These are phyloP conservation scores for Tetrapyrgos nigripes DNA, from an alignment of 1,284 basidiomycete genomes.

Conservation along the genomic window DNA sequence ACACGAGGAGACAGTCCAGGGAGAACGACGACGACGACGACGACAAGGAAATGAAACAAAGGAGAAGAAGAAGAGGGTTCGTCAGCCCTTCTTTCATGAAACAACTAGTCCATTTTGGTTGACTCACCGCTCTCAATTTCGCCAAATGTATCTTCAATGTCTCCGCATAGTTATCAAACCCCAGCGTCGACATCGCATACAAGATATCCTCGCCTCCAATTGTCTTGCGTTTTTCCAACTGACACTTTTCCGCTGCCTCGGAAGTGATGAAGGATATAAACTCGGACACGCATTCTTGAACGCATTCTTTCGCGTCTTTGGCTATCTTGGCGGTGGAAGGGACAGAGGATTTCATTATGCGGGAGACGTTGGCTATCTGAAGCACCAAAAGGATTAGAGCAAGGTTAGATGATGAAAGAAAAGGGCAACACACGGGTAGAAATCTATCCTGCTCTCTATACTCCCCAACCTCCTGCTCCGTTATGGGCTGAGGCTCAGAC, in stretches of 20 bases:
- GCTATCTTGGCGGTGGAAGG: conserved; percentile 95
- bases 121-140: conserved; percentile 85
- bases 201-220: conserved; percentile 93
- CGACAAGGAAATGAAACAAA: no score
- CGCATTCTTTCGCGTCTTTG: conserved; percentile 96
- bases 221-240: conserved; percentile 77
- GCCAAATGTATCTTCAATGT: conserved; percentile 89
- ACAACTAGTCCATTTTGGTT: no score
- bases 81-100: no score
- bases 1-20: no score
- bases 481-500: conserved; percentile 74
- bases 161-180: conserved; percentile 96
- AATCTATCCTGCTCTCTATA: conserved; percentile 93
- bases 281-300: conserved; percentile 96
- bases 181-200: conserved; percentile 86
- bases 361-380: conserved; percentile 93
- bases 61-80: no score
- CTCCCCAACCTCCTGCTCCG: conserved; percentile 90
- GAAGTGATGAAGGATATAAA: conserved; percentile 96
- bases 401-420: not conserved
- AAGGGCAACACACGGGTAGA: conserved; percentile 72
- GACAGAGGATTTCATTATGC: conserved; percentile 93
- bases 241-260: conserved; percentile 89
- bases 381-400: conserved; percentile 1
- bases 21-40: no score